phyloP scores from a whole-genome alignment of 148 eudicot species.

The Heliosperma pusillum region DNA sequence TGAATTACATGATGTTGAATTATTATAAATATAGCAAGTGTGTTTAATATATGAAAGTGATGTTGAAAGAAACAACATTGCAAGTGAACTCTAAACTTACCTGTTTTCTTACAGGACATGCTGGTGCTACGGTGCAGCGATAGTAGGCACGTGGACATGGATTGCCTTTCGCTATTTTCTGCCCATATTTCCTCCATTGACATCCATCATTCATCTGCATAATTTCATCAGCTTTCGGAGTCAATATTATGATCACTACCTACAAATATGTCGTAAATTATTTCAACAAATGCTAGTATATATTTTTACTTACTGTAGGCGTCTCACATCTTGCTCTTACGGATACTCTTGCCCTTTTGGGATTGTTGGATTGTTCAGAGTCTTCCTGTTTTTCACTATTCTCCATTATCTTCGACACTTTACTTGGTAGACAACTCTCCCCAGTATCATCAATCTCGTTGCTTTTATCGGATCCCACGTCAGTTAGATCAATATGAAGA shows the following conservation, averaged over 20 bases:
- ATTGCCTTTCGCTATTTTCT: slow-evolving; percentile 75
- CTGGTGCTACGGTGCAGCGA: slow-evolving; percentile 71
- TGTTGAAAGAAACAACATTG: not conserved
- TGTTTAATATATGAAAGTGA: not conserved
- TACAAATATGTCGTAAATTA: not conserved
- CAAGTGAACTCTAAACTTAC: slow-evolving; percentile 26
- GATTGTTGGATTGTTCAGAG: slow-evolving; percentile 29
- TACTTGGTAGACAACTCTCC: slow-evolving; percentile 49
- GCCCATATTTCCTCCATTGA: slow-evolving; percentile 90
- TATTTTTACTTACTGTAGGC: slow-evolving; percentile 54
- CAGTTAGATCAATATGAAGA: slow-evolving; percentile 26
- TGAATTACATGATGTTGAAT: slow-evolving; percentile 14
- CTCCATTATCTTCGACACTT: slow-evolving; percentile 38
- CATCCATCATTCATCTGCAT: slow-evolving; percentile 84
- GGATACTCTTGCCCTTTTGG: slow-evolving; percentile 77
- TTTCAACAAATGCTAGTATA: not conserved
- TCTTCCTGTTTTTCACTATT: slow-evolving; percentile 39
- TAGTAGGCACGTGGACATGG: slow-evolving; percentile 90
- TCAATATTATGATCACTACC: not conserved
- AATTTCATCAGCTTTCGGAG: not conserved
- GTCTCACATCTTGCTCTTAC: slow-evolving; percentile 79
- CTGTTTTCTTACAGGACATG: slow-evolving; percentile 84
- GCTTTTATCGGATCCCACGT: slow-evolving; percentile 27
- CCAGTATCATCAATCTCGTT: slow-evolving; percentile 31
- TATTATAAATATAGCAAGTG: not conserved